Percentiles rank a stretch among this genome's conserved stretches.
phyloP scores from a whole-genome alignment of 768 basidiomycete species.

The Multifurca ochricompacta region DNA sequence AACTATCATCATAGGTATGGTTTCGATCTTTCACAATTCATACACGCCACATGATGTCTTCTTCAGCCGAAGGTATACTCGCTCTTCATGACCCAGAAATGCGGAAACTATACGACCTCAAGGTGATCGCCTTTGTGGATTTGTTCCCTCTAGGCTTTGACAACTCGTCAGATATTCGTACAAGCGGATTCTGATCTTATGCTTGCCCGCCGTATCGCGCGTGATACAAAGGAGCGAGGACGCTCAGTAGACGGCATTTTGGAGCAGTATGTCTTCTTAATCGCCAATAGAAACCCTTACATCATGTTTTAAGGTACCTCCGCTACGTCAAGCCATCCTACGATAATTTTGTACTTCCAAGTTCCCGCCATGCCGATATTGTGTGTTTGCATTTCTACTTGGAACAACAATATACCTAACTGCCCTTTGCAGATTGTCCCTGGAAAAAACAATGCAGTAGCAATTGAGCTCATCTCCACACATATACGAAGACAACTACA shows the following conservation, averaged over 20 bases:
- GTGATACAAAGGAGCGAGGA: constrained; percentile 85
- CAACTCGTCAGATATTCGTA: constrained; percentile 58
- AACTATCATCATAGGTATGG: constrained; percentile 75
- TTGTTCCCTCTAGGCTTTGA: not conserved
- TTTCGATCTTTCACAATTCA: not conserved
- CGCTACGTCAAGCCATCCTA: constrained; percentile 93
- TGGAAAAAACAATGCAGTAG: constrained; percentile 80
- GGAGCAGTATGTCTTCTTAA: constrained; percentile 55
- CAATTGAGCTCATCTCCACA: constrained; percentile 88
- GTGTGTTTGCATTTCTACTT: constrained; percentile 32
- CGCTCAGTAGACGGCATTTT: constrained; percentile 80
- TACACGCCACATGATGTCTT: not conserved
- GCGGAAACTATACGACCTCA: constrained; percentile 83
- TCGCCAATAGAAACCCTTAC: not conserved
- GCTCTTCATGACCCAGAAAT: constrained; percentile 73
- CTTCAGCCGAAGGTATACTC: constrained; percentile 83
- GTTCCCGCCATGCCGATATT: constrained; percentile 82
- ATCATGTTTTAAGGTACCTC: constrained; percentile 54
- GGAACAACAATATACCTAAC: not conserved
- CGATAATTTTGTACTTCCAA: constrained; percentile 89
- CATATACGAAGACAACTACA: constrained; percentile 82
- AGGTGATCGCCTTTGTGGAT: constrained; percentile 38
- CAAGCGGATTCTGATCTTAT: constrained; percentile 95
- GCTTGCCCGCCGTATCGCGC: constrained; percentile 85
- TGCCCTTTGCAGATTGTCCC: constrained; percentile 76